Conservation (phyloP, 176 grass and related monocot genomes). For the Ananas comosus region DNA sequence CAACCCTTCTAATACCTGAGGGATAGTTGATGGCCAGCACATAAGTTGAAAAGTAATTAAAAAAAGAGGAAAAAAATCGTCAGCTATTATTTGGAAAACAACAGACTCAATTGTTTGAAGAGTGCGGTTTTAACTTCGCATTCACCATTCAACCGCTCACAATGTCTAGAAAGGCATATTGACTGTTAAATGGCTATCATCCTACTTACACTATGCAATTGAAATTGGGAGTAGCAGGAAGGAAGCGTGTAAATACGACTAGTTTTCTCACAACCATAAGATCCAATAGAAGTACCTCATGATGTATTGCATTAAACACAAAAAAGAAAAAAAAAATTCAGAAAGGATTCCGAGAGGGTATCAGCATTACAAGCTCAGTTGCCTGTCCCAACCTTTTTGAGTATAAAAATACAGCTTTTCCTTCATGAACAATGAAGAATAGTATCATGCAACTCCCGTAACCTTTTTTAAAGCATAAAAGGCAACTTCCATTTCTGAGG, state of each 20-base stretch:
- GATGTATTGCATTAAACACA: no score
- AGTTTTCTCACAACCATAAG: neutral
- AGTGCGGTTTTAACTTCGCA: neutral
- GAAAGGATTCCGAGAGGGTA: no score
- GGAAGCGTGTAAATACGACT: neutral
- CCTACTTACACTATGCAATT: neutral
- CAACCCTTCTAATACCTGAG: conserved; percentile 89
- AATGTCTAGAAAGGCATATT: neutral
- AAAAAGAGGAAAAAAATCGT: conserved; percentile 1
- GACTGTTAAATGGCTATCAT: neutral
- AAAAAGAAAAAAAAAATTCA: no score
- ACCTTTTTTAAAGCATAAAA: no score
- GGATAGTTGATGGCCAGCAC: conserved; percentile 13
- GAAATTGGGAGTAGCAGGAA: neutral
- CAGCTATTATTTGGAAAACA: neutral
- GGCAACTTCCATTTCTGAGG: no score
- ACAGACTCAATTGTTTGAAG: neutral
- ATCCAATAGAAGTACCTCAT: no score
- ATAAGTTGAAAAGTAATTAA: conserved; percentile 5
- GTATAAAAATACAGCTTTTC: no score
- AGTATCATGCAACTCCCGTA: no score
- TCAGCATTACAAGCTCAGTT: no score
- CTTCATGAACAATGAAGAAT: no score
- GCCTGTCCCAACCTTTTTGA: no score
- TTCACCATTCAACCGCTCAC: neutral